Conservation (phyloP, 805 yeast species). For the Brettanomyces anomalus region DNA sequence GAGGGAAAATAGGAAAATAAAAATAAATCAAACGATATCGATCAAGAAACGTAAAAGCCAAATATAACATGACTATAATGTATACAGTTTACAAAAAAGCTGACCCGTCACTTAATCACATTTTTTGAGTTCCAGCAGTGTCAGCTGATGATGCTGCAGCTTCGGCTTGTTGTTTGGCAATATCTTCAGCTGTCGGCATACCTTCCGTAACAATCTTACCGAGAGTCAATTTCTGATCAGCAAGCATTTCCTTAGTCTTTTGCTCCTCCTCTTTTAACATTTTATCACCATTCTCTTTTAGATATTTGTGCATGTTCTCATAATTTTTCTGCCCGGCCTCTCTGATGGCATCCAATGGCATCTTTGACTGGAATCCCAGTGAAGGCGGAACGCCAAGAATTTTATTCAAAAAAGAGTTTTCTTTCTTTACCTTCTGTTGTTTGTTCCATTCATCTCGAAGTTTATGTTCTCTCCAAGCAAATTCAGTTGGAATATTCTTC, state of each 20-base stretch:
- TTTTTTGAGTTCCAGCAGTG: not conserved
- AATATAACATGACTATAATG: no score
- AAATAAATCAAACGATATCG: no score
- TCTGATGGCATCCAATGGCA: constrained; percentile 84
- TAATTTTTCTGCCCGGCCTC: constrained; percentile 90
- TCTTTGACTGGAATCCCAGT: constrained; percentile 37
- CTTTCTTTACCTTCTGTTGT: constrained; percentile 32
- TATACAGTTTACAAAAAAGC: no score
- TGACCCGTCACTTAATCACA: not conserved
- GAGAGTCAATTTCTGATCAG: constrained; percentile 74
- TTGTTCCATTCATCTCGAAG: constrained; percentile 64
- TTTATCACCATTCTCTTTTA: constrained; percentile 51
- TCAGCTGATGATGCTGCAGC: constrained; percentile 1
- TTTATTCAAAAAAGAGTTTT: constrained; percentile 15
- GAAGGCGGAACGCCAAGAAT: constrained; percentile 55
- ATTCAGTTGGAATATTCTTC: constrained; percentile 66
- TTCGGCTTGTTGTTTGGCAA: constrained; percentile 28
- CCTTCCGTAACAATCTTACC: constrained; percentile 82
- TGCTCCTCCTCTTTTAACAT: constrained; percentile 78
- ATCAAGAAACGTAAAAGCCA: no score
- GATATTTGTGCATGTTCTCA: constrained; percentile 60
- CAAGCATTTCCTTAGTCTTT: constrained; percentile 71
- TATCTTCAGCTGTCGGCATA: constrained; percentile 65
- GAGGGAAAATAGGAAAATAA: no score
- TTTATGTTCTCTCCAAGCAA: constrained; percentile 63